Evolutionary conservation across 768 basidiomycete species (phyloP), one percentile per base, ranked within the genome.

Genomic region (Polyporus arcularius): DNA sequence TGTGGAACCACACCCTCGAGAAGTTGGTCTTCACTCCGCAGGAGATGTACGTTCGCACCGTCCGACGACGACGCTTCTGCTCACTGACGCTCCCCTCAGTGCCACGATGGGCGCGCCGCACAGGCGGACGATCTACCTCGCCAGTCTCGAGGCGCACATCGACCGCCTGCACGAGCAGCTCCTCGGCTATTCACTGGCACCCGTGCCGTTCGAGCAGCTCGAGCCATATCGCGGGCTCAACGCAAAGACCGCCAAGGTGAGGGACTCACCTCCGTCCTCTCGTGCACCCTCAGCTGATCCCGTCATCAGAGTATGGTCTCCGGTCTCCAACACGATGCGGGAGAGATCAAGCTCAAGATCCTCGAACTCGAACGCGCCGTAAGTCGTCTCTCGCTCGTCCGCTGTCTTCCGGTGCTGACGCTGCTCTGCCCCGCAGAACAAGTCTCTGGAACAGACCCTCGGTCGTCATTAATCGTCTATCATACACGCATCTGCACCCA

Each of bases 1-100:
- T 88, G 15, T 92, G 90, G 90, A 87, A 86, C 51, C 90, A 90
- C 63, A 83, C 85, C 1, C 81, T 90, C 58, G 90, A 92, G 72
- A 90, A 90, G 69, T 78, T 78, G 14, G 76, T 91, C 28, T 91
- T 91, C 72, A 79, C 75, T 6, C 80, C 87, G 0, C 81, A 82
- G 50, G 89, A 92, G 71, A 68, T 92, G 87, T 88, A 62, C n/a
- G 15, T 3, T 30, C n/a, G 43, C 21, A 16, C 6, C 8, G 8
- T 32, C 40, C 8, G 21, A 4, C 49, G 28, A 12, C 6, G 46
- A 26, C 46, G 21, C 46, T 18, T 30, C 21, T 35, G 6, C 10
- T 50, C 15, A 52, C 50, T 35, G 18, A 10, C 41, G 42, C 28
- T 15, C 53, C 30, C 16, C 50, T 53, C 45, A 89, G 87, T 50